A percentile compares a stretch with the other conserved stretches of the same genome.
phyloP scores from a whole-genome alignment of 768 basidiomycete genomes.

The Thelephora aurantiotincta region DNA sequence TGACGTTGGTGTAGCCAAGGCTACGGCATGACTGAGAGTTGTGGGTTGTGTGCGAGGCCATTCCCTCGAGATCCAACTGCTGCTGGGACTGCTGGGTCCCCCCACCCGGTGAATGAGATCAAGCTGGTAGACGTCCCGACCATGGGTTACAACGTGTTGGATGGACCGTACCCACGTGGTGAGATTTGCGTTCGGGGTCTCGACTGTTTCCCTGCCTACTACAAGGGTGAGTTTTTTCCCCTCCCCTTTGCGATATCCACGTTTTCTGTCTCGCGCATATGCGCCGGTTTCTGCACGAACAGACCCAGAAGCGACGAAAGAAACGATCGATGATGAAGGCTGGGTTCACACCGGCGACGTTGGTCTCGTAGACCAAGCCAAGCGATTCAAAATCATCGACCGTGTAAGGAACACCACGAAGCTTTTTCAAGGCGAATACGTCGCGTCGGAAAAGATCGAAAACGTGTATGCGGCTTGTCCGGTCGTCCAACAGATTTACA shows the following conservation, averaged over 20 bases:
- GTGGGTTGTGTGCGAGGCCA: slow-evolving; percentile 43
- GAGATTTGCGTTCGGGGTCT: slow-evolving; percentile 66
- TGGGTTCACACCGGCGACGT: slow-evolving; percentile 92
- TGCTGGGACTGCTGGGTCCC: slow-evolving; percentile 75
- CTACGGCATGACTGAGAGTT: slow-evolving; percentile 86
- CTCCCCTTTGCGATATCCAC: background rate
- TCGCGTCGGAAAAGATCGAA: slow-evolving; percentile 93
- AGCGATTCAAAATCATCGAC: slow-evolving; percentile 86
- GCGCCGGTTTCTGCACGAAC: background rate
- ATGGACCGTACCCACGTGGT: slow-evolving; percentile 83
- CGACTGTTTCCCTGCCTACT: slow-evolving; percentile 51
- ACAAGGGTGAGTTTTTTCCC: slow-evolving; percentile 47
- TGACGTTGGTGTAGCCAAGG: slow-evolving; percentile 71
- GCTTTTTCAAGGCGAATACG: slow-evolving; percentile 95
- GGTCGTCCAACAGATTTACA: slow-evolving; percentile 64
- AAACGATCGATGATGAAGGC: slow-evolving; percentile 72
- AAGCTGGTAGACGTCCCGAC: slow-evolving; percentile 84
- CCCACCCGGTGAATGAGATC: slow-evolving; percentile 59
- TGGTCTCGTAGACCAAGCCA: slow-evolving; percentile 59
- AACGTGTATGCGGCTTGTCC: slow-evolving; percentile 60
- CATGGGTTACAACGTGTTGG: slow-evolving; percentile 79
- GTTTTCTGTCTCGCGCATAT: background rate
- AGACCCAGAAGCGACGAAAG: slow-evolving; percentile 77
- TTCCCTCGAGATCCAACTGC: slow-evolving; percentile 45
- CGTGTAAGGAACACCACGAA: slow-evolving; percentile 99